phyloP scores from a whole-genome alignment of 2,329 filamentous ascomycete species.

The Paraphoma chrysanthemicola region DNA sequence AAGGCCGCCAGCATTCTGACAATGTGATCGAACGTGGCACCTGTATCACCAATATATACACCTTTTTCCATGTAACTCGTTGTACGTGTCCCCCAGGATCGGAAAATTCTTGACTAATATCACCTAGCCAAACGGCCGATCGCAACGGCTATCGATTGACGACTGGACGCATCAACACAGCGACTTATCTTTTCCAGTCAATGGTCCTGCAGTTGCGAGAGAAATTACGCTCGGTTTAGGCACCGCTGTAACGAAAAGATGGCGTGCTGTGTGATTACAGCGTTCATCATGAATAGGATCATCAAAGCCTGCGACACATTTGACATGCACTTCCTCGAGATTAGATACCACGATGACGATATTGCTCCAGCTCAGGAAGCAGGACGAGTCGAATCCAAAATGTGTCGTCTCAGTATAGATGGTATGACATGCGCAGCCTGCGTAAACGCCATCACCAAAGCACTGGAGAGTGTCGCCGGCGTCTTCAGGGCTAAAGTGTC shows the following conservation, averaged over 20 bases:
- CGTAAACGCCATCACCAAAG: constrained; percentile 2
- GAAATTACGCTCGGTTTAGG: too few species aligned
- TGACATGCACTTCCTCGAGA: constrained; percentile 15
- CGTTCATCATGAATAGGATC: constrained; percentile 15
- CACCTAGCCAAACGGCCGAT: too few species aligned
- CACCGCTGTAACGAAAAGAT: background rate
- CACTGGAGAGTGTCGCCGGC: constrained; percentile 4
- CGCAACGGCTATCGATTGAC: too few species aligned
- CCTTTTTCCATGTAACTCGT: too few species aligned
- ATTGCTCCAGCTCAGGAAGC: background rate
- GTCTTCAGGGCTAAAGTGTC: constrained; percentile 9
- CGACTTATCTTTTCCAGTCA: too few species aligned
- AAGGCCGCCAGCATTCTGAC: too few species aligned
- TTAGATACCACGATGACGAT: constrained; percentile 17
- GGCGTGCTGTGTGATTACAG: constrained; percentile 20
- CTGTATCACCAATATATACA: too few species aligned
- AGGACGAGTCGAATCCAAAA: background rate
- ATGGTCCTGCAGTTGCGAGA: too few species aligned
- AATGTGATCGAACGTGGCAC: too few species aligned
- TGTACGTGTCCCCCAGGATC: too few species aligned
- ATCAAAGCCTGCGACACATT: constrained; percentile 20
- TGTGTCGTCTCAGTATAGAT: constrained; percentile 8
- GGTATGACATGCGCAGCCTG: constrained; percentile 23
- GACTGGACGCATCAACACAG: too few species aligned
- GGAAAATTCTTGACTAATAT: too few species aligned